These are phyloP conservation scores for Camellia lanceoleosa DNA, from an alignment of 148 eudicot genomes.

Conservation along the genomic window DNA sequence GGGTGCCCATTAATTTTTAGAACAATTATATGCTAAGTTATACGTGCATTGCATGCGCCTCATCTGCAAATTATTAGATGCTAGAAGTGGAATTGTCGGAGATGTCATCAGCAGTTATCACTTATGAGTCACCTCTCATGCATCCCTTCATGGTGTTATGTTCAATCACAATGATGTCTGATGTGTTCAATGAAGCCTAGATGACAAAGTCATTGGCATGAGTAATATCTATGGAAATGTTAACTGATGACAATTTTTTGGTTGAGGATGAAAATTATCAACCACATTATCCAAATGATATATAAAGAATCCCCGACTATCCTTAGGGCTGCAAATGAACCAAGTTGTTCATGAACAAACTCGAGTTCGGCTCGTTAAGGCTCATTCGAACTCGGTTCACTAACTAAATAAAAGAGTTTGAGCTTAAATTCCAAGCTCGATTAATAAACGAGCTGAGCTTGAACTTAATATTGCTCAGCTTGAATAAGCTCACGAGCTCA, in stretches of 20 bases:
- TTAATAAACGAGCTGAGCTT: no score
- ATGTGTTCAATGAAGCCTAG: neutral
- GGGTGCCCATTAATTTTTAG: neutral
- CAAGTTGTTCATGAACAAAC: no score
- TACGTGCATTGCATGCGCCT: neutral
- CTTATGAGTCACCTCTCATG: neutral
- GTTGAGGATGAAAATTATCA: neutral
- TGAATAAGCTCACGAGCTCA: no score
- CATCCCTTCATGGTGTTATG: neutral
- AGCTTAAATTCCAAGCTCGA: no score
- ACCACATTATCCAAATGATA: neutral
- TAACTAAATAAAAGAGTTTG: no score
- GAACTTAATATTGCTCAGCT: no score
- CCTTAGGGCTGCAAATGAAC: no score
- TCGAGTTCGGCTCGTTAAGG: no score
- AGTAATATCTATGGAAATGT: neutral
- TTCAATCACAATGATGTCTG: neutral
- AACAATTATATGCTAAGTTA: neutral
- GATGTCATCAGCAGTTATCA: neutral
- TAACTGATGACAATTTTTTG: neutral
- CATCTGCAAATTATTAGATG: neutral
- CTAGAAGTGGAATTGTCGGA: neutral
- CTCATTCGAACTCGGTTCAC: no score
- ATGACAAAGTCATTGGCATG: neutral
- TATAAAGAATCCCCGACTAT: no score